phyloP scores from a whole-genome alignment of 371 early-diverging fungal genomes.

The Mucor saturninus region DNA sequence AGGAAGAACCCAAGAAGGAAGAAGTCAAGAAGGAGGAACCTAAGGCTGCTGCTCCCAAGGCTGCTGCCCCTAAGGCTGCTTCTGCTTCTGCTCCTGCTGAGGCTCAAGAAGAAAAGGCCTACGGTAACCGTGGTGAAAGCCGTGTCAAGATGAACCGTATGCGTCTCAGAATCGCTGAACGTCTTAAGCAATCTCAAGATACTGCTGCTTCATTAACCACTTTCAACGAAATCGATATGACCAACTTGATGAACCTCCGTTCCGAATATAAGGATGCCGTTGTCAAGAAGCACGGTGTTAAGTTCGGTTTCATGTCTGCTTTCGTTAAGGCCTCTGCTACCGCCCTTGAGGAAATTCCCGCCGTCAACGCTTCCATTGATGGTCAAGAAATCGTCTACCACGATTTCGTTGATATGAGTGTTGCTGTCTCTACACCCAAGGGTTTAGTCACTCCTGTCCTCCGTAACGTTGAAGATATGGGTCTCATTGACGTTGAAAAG shows the following conservation, averaged over 20 bases:
- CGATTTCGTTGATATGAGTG: constrained; percentile 94
- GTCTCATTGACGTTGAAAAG: constrained; percentile 90
- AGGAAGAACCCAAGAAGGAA: constrained; percentile 43
- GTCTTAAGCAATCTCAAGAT: constrained; percentile 96
- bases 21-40: constrained; percentile 32
- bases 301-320: constrained; percentile 98
- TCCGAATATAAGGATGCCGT: constrained; percentile 92
- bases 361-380: constrained; percentile 93
- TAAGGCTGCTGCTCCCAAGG: constrained; percentile 29
- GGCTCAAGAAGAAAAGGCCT: constrained; percentile 33
- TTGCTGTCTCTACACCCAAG: constrained; percentile 98
- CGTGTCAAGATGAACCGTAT: constrained; percentile 97
- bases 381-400: constrained; percentile 87
- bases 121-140: constrained; percentile 62
- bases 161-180: constrained; percentile 92
- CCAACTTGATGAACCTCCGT: constrained; percentile 88
- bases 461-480: constrained; percentile 88
- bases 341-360: constrained; percentile 89
- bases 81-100: constrained; percentile 35
- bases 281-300: constrained; percentile 92
- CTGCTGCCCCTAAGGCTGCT: constrained; percentile 43
- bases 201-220: constrained; percentile 96
- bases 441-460: constrained; percentile 97
- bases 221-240: constrained; percentile 99
- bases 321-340: constrained; percentile 90